phyloP scores from a whole-genome alignment of 805 yeast species.

The Schizosaccharomyces pombe region DNA sequence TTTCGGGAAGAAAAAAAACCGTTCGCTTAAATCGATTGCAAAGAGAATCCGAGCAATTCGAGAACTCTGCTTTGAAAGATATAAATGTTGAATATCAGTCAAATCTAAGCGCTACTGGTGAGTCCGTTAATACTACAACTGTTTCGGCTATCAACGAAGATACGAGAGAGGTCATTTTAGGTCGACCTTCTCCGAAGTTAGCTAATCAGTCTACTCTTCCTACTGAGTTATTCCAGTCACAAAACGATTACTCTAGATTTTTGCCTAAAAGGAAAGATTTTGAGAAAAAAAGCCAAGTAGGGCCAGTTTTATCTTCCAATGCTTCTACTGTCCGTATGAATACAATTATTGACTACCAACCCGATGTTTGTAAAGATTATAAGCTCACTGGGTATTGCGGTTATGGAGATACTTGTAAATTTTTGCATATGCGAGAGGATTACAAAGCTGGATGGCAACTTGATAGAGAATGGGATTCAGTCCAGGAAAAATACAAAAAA shows the following conservation, averaged over 20 bases:
- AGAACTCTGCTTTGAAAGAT: not conserved
- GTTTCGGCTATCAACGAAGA: not conserved
- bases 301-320: not conserved
- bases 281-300: not conserved
- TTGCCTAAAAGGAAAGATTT: conserved; percentile 3
- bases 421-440: conserved; percentile 74
- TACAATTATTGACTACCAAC: conserved; percentile 62
- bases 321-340: conserved; percentile 26
- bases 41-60: not conserved
- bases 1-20: too few species aligned
- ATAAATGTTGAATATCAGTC: not conserved
- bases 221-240: not conserved
- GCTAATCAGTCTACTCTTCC: not conserved
- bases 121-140: not conserved
- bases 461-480: conserved; percentile 44
- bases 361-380: conserved; percentile 84
- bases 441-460: conserved; percentile 46
- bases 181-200: too few species aligned
- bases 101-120: not conserved
- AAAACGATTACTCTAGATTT: not conserved
- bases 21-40: too few species aligned
- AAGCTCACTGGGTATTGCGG: conserved; percentile 87
- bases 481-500: conserved; percentile 11
- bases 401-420: conserved; percentile 90
- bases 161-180: not conserved